These are phyloP conservation scores for Mycosarcoma mackinlayi DNA, from an alignment of 1,284 basidiomycete species.

Conservation along the genomic window DNA sequence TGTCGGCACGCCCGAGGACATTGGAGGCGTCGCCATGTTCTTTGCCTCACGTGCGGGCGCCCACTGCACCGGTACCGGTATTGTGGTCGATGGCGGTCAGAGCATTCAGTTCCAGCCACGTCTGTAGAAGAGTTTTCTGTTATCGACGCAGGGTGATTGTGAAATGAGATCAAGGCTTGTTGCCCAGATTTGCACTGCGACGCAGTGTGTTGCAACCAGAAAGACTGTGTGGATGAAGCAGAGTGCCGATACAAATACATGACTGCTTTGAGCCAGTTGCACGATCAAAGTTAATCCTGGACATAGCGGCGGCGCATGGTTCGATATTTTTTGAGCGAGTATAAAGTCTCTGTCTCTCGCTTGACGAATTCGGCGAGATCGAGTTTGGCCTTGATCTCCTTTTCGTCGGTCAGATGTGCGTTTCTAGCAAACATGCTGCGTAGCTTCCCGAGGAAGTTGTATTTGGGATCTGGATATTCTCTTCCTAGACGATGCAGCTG, in stretches of 20 bases:
- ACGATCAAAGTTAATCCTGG: constrained; percentile 14
- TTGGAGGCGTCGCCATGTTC: constrained; percentile 81
- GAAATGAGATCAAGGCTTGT: background rate
- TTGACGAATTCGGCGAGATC: constrained; percentile 62
- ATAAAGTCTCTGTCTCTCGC: constrained; percentile 65
- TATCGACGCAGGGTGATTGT: background rate
- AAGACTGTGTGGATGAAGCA: too few relatives aligned
- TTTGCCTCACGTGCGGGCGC: constrained; percentile 78
- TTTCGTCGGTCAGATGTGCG: constrained; percentile 61
- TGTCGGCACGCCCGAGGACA: constrained; percentile 77
- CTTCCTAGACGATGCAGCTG: constrained; percentile 65
- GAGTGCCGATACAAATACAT: constrained; percentile 33
- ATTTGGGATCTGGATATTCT: constrained; percentile 66
- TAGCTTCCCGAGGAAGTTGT: constrained; percentile 64
- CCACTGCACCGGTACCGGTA: constrained; percentile 80
- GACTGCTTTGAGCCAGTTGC: background rate
- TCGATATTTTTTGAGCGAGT: constrained; percentile 66
- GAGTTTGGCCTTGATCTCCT: constrained; percentile 59
- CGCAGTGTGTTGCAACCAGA: background rate
- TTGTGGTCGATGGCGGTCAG: constrained; percentile 76
- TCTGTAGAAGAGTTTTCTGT: constrained; percentile 10
- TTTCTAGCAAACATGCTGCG: constrained; percentile 57
- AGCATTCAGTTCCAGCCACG: constrained; percentile 61
- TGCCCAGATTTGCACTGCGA: background rate
- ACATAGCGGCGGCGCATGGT: constrained; percentile 59